phyloP scores from a whole-genome alignment of 2,329 filamentous ascomycete genomes.

The Hymenoscyphus linearis region DNA sequence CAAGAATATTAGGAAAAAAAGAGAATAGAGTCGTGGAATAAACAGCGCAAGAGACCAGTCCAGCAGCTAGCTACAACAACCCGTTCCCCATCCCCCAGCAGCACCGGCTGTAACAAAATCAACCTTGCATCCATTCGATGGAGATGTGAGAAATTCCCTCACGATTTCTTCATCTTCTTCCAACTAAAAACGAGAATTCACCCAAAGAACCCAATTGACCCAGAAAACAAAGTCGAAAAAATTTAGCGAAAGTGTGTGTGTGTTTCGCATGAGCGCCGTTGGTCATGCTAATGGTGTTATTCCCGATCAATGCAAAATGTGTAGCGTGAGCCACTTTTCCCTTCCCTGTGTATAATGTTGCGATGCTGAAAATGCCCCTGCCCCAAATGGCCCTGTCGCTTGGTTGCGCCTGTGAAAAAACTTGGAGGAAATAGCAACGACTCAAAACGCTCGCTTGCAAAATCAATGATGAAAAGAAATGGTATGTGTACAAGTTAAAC shows the following conservation, averaged over 20 bases:
- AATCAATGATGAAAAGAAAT: constrained; percentile 20
- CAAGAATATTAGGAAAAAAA: neutral
- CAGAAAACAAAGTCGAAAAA: neutral
- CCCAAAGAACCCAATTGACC: neutral
- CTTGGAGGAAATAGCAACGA: constrained; percentile 11
- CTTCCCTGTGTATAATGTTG: constrained; percentile 29
- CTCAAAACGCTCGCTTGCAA: constrained; percentile 10
- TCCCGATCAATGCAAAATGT: constrained; percentile 20
- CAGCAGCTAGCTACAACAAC: neutral
- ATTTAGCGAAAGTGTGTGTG: neutral
- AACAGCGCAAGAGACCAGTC: neutral
- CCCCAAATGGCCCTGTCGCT: constrained; percentile 15
- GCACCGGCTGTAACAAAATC: neutral
- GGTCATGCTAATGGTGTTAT: neutral
- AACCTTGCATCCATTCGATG: neutral
- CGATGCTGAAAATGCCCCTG: constrained; percentile 14
- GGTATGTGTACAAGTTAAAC: constrained; percentile 17
- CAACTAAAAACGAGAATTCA: neutral
- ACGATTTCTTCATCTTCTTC: neutral
- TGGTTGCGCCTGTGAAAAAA: constrained; percentile 22
- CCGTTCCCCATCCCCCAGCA: neutral
- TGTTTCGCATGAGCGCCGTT: neutral
- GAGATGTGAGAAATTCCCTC: neutral
- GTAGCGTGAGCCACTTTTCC: constrained; percentile 33
- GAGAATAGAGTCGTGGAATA: neutral